Conservation (phyloP, 1,284 basidiomycete species). For the Vanrija humicola region DNA sequence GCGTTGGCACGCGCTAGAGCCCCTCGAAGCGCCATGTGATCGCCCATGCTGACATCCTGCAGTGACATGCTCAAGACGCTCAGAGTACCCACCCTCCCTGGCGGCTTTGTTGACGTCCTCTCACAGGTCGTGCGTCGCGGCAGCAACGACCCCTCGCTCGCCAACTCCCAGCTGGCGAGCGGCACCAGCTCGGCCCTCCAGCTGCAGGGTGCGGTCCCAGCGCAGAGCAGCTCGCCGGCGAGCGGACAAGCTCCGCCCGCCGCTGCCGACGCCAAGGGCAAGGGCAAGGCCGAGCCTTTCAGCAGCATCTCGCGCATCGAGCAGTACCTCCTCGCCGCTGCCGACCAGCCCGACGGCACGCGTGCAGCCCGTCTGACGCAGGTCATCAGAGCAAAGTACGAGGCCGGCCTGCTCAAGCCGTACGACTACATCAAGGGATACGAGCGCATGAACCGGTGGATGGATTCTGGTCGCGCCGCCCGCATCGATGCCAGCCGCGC, state of each 20-base stretch:
- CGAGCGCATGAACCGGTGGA: constrained; percentile 83
- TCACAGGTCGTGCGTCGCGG: constrained; percentile 20
- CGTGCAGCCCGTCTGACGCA: constrained; percentile 83
- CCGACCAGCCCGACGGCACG: constrained; percentile 88
- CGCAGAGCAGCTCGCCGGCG: background rate
- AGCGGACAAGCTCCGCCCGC: background rate
- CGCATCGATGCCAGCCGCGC: constrained; percentile 51
- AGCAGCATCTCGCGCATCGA: constrained; percentile 19
- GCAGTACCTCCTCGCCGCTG: constrained; percentile 83
- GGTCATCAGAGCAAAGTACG: constrained; percentile 95
- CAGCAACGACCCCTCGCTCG: background rate
- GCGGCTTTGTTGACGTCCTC: constrained; percentile 42
- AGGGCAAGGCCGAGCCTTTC: constrained; percentile 17
- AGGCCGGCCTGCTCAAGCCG: constrained; percentile 88
- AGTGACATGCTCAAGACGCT: constrained; percentile 47
- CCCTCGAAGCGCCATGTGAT: constrained; percentile 8
- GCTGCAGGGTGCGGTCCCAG: too few relatives aligned
- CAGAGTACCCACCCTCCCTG: constrained; percentile 42
- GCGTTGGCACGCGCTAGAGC: background rate
- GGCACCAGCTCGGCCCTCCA: too few relatives aligned
- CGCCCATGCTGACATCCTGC: constrained; percentile 2
- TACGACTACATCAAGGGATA: constrained; percentile 97
- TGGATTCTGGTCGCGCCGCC: constrained; percentile 59
- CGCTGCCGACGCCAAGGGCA: constrained; percentile 6
- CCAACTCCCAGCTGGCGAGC: too few relatives aligned